Evolutionary conservation across 768 basidiomycete species (phyloP).

Genomic region (Pholiota molesta): DNA sequence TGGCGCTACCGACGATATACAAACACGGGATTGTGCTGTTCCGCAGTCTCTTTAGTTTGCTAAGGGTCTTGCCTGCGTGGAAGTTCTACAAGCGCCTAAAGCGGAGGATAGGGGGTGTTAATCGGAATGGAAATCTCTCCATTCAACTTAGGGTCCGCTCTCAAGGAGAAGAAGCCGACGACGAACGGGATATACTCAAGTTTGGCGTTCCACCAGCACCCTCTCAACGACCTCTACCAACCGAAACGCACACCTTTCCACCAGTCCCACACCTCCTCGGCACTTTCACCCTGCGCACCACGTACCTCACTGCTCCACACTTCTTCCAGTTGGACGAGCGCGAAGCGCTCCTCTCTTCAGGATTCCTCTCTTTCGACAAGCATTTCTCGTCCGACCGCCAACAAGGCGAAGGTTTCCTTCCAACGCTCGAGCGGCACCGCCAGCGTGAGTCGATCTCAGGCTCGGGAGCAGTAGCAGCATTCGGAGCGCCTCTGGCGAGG

Average conservation of each 20-base stretch:
- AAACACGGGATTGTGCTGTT: constrained; percentile 85
- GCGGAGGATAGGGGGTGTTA: constrained; percentile 37
- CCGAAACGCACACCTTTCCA: constrained; percentile 62
- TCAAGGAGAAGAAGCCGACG: constrained; percentile 18
- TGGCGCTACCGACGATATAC: constrained; percentile 77
- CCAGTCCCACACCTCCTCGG: constrained; percentile 71
- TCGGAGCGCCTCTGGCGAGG: constrained; percentile 16
- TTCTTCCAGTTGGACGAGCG: constrained; percentile 76
- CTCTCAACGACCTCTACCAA: constrained; percentile 42
- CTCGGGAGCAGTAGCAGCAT: constrained; percentile 24
- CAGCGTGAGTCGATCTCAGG: constrained; percentile 57
- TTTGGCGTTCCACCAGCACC: constrained; percentile 45
- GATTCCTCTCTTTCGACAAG: constrained; percentile 68
- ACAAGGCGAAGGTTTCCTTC: constrained; percentile 69
- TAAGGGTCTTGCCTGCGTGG: constrained; percentile 79
- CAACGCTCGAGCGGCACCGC: constrained; percentile 69
- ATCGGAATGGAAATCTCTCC: constrained; percentile 28
- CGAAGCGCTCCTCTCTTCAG: constrained; percentile 74
- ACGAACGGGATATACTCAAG: constrained; percentile 30
- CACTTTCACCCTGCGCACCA: constrained; percentile 59
- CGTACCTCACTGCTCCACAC: constrained; percentile 63
- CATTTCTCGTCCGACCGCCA: neutral
- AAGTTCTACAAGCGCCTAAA: constrained; percentile 66
- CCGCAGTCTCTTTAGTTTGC: constrained; percentile 72
- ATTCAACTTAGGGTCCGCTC: constrained; percentile 31